Evolutionary conservation across 2,329 filamentous ascomycete genomes (phyloP), one percentile per base, ranked within the genome.

Genomic region (Fusarium tanahbumbuense): DNA sequence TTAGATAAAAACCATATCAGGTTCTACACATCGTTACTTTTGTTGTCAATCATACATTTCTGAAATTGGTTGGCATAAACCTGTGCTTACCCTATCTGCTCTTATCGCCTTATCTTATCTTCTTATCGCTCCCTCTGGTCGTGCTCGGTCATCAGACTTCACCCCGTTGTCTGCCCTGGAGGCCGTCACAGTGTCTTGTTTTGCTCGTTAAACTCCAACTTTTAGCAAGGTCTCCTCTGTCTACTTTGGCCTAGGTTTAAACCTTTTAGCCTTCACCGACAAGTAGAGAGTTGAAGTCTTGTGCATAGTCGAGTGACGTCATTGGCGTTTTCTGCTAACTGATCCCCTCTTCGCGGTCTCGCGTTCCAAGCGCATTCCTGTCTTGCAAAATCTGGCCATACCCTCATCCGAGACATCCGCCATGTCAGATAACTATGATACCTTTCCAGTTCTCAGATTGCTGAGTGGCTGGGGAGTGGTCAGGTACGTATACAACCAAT

Each of bases 401-500:
- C 6, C 6, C 6, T 6, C 3, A 8, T 8, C 4, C 4, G 3
- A 23, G 16, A 7, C 1, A 25, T 3, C 41, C 32, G 1, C 9
- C 5, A 60, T 60, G 58, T 34, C 58, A 1, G 54, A 60, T 9
- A 11, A 30, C 2, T 59, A 42, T 8, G 42, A 59, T 2, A 20
- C 42, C 5, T 60, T 59, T 6, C 53, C 58, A 2, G 27, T 60
- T 22, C 25, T 60, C 8, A 34, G 23, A 45, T 4, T 60, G 5
- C 22, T 60, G 22, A 60, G 58, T 34, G 58, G 58, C 7, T 60
- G 58, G 54, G 58, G 58, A 18, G 58, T 60, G 5, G 54, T 59
- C 1, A 60, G 58, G 58, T 59, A 40, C 3, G 45, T 25, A 3
- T 11, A 5, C 10, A 37, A 37, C 3, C 18, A 37, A n/a, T 10